A percentile compares a stretch with the other conserved stretches of the same genome.
phyloP scores from a whole-genome alignment of 805 yeast genomes.

The Kuraishia capsulata region DNA sequence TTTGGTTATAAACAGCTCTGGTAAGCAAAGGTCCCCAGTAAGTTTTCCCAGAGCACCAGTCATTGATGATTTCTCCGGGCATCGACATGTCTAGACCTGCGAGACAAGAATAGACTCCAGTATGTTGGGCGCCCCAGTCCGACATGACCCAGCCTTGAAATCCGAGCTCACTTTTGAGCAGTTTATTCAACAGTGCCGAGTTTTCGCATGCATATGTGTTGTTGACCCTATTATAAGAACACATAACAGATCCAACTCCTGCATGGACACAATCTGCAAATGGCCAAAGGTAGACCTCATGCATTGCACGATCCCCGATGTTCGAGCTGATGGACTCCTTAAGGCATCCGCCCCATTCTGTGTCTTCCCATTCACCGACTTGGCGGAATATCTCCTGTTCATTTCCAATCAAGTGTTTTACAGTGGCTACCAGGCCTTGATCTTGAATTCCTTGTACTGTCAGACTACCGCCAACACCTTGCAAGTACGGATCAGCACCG shows the following conservation, averaged over 20 bases:
- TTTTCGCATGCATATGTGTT: slow-evolving; percentile 53
- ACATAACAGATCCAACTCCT: slow-evolving; percentile 55
- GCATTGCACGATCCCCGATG: slow-evolving; percentile 53
- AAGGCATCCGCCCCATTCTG: slow-evolving; percentile 40
- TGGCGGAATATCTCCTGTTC: slow-evolving; percentile 52
- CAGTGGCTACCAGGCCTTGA: slow-evolving; percentile 43
- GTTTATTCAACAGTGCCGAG: slow-evolving; percentile 40
- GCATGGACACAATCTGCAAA: slow-evolving; percentile 54
- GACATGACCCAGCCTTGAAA: slow-evolving; percentile 62
- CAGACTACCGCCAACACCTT: slow-evolving; percentile 43
- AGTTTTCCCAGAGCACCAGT: slow-evolving; percentile 42
- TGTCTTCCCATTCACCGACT: slow-evolving; percentile 38
- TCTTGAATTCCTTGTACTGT: slow-evolving; percentile 50
- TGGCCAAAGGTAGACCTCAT: slow-evolving; percentile 57
- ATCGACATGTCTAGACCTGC: slow-evolving; percentile 60
- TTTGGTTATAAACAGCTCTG: slow-evolving; percentile 43
- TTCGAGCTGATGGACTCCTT: slow-evolving; percentile 36
- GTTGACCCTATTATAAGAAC: slow-evolving; percentile 49
- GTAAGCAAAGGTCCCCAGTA: slow-evolving; percentile 52
- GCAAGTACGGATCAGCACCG: slow-evolving; percentile 53
- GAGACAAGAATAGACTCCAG: slow-evolving; percentile 45
- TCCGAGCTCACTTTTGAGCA: slow-evolving; percentile 53
- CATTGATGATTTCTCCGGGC: slow-evolving; percentile 51
- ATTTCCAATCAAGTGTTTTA: slow-evolving; percentile 49
- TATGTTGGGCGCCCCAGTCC: slow-evolving; percentile 59